These are phyloP conservation scores for Forsythia viridissima DNA, from an alignment of 257 asterid genomes.

Conservation along the genomic window DNA sequence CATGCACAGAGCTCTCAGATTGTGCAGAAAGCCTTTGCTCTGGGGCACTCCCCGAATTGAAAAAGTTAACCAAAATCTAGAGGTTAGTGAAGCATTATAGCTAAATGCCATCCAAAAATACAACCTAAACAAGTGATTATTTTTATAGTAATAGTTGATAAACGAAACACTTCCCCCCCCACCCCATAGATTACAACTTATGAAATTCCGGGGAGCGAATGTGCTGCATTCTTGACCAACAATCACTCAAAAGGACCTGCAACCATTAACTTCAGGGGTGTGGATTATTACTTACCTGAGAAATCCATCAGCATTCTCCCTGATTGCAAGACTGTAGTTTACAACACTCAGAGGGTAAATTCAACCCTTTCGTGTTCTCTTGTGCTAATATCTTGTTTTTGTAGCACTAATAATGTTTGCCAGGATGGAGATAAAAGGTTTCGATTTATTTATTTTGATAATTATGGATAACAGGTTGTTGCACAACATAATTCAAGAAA, in stretches of 20 bases:
- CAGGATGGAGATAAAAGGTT: not conserved
- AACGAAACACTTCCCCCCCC: no score
- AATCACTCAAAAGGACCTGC: slow-evolving; percentile 39
- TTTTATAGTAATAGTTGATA: no score
- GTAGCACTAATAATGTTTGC: not conserved
- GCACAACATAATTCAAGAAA: slow-evolving; percentile 88
- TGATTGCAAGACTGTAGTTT: slow-evolving; percentile 87
- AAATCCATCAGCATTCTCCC: slow-evolving; percentile 91
- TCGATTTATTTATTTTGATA: not conserved
- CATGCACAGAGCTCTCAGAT: slow-evolving; percentile 72
- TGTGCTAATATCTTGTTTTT: no score
- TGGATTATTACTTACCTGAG: slow-evolving; percentile 53
- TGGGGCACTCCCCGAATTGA: slow-evolving; percentile 60
- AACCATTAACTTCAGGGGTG: slow-evolving; percentile 63
- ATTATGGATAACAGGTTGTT: slow-evolving; percentile 41
- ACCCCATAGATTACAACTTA: slow-evolving; percentile 39
- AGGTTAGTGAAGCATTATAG: slow-evolving; percentile 40
- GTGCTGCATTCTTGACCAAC: slow-evolving; percentile 86
- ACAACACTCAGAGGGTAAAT: slow-evolving; percentile 69
- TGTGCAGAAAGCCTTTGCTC: slow-evolving; percentile 72
- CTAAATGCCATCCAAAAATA: no score
- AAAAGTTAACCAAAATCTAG: slow-evolving; percentile 38
- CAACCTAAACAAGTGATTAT: no score
- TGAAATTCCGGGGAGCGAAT: slow-evolving; percentile 47
- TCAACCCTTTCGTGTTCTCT: not conserved